phyloP scores from a whole-genome alignment of 2,329 filamentous ascomycete species.

The Aspergillus sojae region DNA sequence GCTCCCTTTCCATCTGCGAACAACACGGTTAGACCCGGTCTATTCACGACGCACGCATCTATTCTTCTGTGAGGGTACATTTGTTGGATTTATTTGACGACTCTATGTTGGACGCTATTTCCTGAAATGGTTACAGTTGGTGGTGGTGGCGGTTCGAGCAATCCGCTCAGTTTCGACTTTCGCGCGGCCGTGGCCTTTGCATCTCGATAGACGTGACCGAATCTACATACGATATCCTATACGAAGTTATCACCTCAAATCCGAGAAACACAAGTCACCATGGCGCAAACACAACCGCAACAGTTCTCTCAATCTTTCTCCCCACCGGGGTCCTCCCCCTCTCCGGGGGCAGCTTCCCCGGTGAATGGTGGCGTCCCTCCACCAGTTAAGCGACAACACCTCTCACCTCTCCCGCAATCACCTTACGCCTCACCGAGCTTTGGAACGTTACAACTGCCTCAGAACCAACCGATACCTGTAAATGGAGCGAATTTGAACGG shows the following conservation, averaged over 20 bases:
- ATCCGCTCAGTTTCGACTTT: constrained; percentile 38
- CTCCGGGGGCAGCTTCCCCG: constrained; percentile 60
- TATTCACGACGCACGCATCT: constrained; percentile 20
- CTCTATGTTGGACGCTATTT: constrained; percentile 24
- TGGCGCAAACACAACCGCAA: constrained; percentile 65
- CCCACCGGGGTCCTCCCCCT: constrained; percentile 63
- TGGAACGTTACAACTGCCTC: constrained; percentile 50
- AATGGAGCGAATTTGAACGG: constrained; percentile 54
- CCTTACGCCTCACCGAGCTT: constrained; percentile 67
- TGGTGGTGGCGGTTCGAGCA: constrained; percentile 41
- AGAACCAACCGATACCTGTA: constrained; percentile 31
- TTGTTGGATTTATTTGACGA: constrained; percentile 5
- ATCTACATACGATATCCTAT: constrained; percentile 23
- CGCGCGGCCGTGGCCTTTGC: constrained; percentile 32
- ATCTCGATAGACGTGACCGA: constrained; percentile 24
- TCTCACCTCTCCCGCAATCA: constrained; percentile 66
- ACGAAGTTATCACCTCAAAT: constrained; percentile 13
- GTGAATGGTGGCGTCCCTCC: constrained; percentile 60
- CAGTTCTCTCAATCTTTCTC: constrained; percentile 60
- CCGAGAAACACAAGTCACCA: constrained; percentile 33
- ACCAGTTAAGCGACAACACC: constrained; percentile 71
- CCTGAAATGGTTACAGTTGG: constrained; percentile 43
- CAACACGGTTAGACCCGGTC: constrained; percentile 15
- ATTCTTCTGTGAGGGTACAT: constrained; percentile 6
- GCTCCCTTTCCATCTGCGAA: constrained; percentile 26